Conservation (phyloP, 2,329 filamentous ascomycete species). For the Diaporthe aspalathi region DNA sequence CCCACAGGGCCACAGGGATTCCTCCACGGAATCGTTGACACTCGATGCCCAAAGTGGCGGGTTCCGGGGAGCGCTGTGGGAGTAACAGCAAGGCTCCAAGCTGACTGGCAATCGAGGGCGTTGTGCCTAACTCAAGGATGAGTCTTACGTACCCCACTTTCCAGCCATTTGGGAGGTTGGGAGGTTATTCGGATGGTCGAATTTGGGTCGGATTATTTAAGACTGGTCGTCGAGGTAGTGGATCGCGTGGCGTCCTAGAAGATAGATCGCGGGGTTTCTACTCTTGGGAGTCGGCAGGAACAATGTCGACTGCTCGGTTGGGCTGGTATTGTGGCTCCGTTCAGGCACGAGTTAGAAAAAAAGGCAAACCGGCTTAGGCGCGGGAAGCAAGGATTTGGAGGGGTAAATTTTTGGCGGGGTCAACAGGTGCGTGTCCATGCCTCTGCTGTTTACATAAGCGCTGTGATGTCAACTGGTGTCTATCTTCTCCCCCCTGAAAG, state of each 20-base stretch:
- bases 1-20: neutral
- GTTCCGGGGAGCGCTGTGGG: conserved; percentile 1
- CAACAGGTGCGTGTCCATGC: neutral
- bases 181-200: neutral
- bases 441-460: conserved; percentile 28
- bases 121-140: conserved; percentile 1
- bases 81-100: neutral
- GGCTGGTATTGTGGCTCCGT: conserved; percentile 27
- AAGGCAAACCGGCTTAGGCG: conserved; percentile 28
- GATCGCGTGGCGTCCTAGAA: neutral
- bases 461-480: too few species aligned
- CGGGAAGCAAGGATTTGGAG: conserved; percentile 26
- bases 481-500: neutral
- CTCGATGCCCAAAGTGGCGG: neutral
- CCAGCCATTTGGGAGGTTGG: conserved; percentile 34
- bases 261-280: neutral
- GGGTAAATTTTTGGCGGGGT: conserved; percentile 27
- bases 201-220: neutral
- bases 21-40: too few species aligned
- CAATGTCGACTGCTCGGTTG: conserved; percentile 30
- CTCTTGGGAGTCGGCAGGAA: conserved; percentile 4
- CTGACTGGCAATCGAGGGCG: neutral
- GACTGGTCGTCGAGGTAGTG: neutral
- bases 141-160: conserved; percentile 39
- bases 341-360: conserved; percentile 29